A percentile compares a stretch with the other conserved stretches of the same genome.
Conservation (phyloP, 106 monocot species). For the Dioscorea dumetorum region DNA sequence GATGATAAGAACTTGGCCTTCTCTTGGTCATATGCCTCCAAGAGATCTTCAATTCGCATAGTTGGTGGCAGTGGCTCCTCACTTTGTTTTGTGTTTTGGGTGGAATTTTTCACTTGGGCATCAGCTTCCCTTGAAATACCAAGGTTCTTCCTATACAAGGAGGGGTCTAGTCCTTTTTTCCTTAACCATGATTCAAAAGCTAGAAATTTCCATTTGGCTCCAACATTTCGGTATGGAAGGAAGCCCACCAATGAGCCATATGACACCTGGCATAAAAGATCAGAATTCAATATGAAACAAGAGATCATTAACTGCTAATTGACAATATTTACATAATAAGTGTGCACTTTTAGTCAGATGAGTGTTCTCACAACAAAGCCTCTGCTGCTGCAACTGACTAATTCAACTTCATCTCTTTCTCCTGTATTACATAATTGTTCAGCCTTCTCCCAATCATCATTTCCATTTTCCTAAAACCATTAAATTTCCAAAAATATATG, state of each 20-base stretch:
- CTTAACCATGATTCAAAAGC: conserved; percentile 97
- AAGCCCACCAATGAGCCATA: conserved; percentile 85
- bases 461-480: conserved; percentile 11
- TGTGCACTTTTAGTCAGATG: background rate
- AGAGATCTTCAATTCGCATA: conserved; percentile 69
- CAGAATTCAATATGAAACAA: background rate
- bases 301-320: background rate
- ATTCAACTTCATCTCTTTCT: conserved; percentile 70
- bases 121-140: conserved; percentile 49
- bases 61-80: conserved; percentile 19
- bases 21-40: conserved; percentile 67
- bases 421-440: conserved; percentile 41
- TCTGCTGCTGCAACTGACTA: conserved; percentile 79
- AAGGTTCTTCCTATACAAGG: conserved; percentile 59
- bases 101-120: conserved; percentile 22
- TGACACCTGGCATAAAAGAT: conserved; percentile 50
- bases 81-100: conserved; percentile 15
- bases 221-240: conserved; percentile 84
- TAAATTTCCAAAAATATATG: too few species aligned
- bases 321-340: background rate
- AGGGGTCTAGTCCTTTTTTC: conserved; percentile 70
- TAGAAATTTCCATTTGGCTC: conserved; percentile 83
- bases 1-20: conserved; percentile 83
- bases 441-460: conserved; percentile 55
- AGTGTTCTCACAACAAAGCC: conserved; percentile 81